Percentiles rank a stretch among this genome's conserved stretches.
These are phyloP conservation scores for Quercus phellos DNA, from an alignment of 331 rosid genomes.

Conservation along the genomic window DNA sequence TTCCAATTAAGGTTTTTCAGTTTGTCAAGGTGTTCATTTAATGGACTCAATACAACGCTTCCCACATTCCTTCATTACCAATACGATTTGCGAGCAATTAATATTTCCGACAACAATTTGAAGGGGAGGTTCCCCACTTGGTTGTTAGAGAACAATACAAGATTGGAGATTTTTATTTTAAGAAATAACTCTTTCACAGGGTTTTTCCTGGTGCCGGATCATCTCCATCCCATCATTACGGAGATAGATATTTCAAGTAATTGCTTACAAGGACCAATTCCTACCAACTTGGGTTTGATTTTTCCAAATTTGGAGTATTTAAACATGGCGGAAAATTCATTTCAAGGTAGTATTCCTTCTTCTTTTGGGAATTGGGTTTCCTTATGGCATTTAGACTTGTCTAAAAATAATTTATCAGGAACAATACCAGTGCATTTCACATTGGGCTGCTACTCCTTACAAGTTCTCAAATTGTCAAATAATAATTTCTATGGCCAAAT, in stretches of 20 bases:
- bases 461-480: background rate
- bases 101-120: background rate
- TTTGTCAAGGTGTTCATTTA: background rate
- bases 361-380: background rate
- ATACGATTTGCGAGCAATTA: background rate
- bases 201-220: background rate
- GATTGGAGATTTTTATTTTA: background rate
- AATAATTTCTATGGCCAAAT: background rate
- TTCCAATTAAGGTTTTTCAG: constrained; percentile 13
- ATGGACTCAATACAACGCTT: background rate
- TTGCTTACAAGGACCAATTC: constrained; percentile 4
- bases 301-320: background rate
- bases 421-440: background rate
- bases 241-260: constrained; percentile 7
- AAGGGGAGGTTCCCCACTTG: background rate
- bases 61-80: constrained; percentile 28
- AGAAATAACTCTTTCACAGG: constrained; percentile 8
- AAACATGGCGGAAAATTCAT: constrained; percentile 1
- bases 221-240: background rate
- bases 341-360: constrained; percentile 17
- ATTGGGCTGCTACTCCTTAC: accelerated
- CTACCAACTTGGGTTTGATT: background rate
- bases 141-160: constrained; percentile 12
- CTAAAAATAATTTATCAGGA: background rate
- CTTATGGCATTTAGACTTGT: background rate